phyloP scores from a whole-genome alignment of 805 yeast genomes.

The Vanderwaltozyma polyspora region DNA sequence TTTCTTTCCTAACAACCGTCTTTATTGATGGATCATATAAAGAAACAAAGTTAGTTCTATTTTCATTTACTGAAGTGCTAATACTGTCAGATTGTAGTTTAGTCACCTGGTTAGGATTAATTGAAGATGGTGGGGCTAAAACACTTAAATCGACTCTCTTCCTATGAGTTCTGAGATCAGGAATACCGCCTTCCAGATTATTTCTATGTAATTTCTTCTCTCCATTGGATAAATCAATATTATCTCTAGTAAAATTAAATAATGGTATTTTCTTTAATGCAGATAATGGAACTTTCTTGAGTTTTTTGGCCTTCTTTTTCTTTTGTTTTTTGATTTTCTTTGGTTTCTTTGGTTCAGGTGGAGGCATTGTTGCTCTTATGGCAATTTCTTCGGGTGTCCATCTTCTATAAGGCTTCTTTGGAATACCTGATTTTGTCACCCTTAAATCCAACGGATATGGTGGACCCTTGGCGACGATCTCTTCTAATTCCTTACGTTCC shows the following conservation, averaged over 20 bases:
- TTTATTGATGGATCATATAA: slow-evolving; percentile 11
- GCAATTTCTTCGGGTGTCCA: slow-evolving; percentile 25
- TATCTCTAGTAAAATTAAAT: slow-evolving; percentile 14
- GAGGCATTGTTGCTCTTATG: slow-evolving; percentile 15
- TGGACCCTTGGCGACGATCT: slow-evolving; percentile 24
- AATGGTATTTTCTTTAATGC: slow-evolving; percentile 19
- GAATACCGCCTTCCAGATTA: no score
- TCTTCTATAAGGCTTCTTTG: slow-evolving; percentile 26
- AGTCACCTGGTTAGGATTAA: background rate
- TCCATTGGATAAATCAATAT: background rate
- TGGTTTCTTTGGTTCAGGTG: slow-evolving; percentile 9
- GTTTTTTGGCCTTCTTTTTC: slow-evolving; percentile 12
- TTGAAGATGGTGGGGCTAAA: slow-evolving; percentile 1
- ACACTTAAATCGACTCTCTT: slow-evolving; percentile 1
- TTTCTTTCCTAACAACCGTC: slow-evolving; percentile 23
- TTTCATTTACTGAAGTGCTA: background rate
- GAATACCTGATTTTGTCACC: slow-evolving; percentile 23
- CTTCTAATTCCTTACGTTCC: slow-evolving; percentile 22
- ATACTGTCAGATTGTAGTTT: background rate
- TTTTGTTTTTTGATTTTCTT: slow-evolving; percentile 12
- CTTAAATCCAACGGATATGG: slow-evolving; percentile 26
- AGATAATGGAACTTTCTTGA: slow-evolving; percentile 17
- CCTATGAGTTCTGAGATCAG: background rate
- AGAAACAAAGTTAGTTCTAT: background rate
- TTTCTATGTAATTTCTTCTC: no score